Conservation (phyloP, 106 monocot genomes). For the Phalaenopsis aphrodite region DNA sequence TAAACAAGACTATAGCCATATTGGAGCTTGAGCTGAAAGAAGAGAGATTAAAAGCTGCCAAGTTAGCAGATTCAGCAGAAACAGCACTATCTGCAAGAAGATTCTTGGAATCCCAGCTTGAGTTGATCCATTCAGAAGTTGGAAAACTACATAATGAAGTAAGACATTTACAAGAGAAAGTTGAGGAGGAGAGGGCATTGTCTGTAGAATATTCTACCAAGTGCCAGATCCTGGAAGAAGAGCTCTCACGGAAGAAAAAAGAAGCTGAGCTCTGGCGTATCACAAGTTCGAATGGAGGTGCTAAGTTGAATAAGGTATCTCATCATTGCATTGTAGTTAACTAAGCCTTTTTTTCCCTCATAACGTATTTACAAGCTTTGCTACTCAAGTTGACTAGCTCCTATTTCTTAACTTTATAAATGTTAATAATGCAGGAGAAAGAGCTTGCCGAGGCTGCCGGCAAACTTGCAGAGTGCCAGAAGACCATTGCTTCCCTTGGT, state of each 20-base stretch:
- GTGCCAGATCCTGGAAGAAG: constrained; percentile 9
- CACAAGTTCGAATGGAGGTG: constrained; percentile 22
- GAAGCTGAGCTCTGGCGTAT: constrained; percentile 18
- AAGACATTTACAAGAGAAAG: constrained; percentile 14
- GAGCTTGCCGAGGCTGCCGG: constrained; percentile 41
- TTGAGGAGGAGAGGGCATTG: constrained; percentile 23
- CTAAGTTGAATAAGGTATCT: constrained; percentile 35
- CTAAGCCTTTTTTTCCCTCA: background rate
- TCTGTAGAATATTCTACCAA: constrained; percentile 25
- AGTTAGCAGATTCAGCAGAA: constrained; percentile 15
- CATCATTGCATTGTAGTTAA: background rate
- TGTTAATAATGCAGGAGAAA: constrained; percentile 31
- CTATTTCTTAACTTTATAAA: background rate
- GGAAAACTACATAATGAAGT: constrained; percentile 22
- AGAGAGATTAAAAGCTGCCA: constrained; percentile 14
- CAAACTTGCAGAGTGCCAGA: constrained; percentile 67
- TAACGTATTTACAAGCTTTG: background rate
- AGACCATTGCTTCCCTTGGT: constrained; percentile 64
- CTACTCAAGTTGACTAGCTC: background rate
- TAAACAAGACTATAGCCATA: constrained; percentile 7
- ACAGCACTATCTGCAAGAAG: constrained; percentile 11
- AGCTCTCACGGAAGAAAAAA: constrained; percentile 11
- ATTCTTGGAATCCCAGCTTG: constrained; percentile 18
- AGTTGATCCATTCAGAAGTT: constrained; percentile 20
- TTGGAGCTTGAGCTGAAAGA: constrained; percentile 19